Evolutionary conservation across 2,329 filamentous ascomycete species (phyloP), one percentile per base, ranked within the genome.

Genomic region (Macrophomina phaseolina): DNA sequence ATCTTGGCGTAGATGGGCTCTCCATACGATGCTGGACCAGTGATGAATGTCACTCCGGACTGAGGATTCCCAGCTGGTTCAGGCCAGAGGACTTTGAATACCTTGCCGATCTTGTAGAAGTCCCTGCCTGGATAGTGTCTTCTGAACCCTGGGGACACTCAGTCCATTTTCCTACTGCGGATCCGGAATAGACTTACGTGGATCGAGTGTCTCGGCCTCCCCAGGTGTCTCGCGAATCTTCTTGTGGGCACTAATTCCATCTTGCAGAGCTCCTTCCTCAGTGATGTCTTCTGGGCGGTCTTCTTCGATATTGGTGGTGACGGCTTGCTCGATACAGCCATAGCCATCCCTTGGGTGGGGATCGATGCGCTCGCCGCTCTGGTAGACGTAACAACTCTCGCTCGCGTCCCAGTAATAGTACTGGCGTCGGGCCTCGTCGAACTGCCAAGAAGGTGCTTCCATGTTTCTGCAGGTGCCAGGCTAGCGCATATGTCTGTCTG

Each of bases 1-100:
- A 69, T 63, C 32, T 68, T 68, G 36, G 34, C 34, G 53, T 55
- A 56, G 32, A 63, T 38, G 12, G 23, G 30, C 14, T 69, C 62
- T 3, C 46, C 55, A 14, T 18, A 60, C 16, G 45, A 6, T 2
- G 6, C 36, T 8, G 36, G 36, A 12, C 64, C 64, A 1, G 64
- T 60, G n/a, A 66, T 38, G 12, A 66, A 60, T 5, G 64, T 66
- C 2, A 23, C 36, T 2, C 55, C 55, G 3, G 45, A n/a, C 2
- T 66, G 53, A 3, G 55, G 23, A 5, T 60, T 66, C 4, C 53
- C 55, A 1, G 64, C 55, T 5, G 64, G 64, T 5, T 66, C 64
- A 4, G 64, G 64, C 64, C 64, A 66, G 23, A 66, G 38, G 30
- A 60, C 38, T 28, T 60, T 58, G 48, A 66, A 66, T 14, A 66